Percentiles rank a stretch among this genome's conserved stretches.
Conservation (phyloP, 306 rosid genomes). For the Gastrolobium bilobum region DNA sequence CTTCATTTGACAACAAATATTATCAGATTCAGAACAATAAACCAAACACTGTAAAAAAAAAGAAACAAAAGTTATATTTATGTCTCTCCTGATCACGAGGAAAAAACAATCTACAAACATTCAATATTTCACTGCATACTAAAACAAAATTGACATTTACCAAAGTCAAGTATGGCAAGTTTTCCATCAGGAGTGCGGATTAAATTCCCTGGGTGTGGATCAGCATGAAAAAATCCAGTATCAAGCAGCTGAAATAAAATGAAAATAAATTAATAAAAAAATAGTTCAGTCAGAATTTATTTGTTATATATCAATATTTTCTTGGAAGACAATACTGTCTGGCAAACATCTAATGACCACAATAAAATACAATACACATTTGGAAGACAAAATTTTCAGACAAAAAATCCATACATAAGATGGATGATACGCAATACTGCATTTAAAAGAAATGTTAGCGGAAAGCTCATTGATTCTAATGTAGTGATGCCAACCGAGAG, state of each 20-base stretch:
- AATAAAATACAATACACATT: conserved; percentile 15
- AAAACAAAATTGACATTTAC: conserved; percentile 58
- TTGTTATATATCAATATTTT: conserved; percentile 9
- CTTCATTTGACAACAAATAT: background rate
- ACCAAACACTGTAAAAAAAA: conserved; percentile 4
- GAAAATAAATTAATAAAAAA: conserved; percentile 43
- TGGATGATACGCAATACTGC: conserved; percentile 31
- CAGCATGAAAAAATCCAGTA: conserved; percentile 98
- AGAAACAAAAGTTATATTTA: background rate
- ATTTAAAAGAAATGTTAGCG: conserved; percentile 11
- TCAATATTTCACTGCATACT: conserved; percentile 45
- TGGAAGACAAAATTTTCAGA: background rate
- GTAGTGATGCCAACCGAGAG: conserved; percentile 15
- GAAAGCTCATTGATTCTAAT: conserved; percentile 24
- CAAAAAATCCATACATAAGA: background rate
- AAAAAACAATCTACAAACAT: conserved; percentile 38
- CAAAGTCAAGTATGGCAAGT: conserved; percentile 97
- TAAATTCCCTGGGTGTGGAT: conserved; percentile 99
- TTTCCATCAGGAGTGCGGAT: conserved; percentile 99
- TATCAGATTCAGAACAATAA: conserved; percentile 36
- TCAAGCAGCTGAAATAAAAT: conserved; percentile 80
- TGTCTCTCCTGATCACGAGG: conserved; percentile 2
- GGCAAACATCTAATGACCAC: background rate
- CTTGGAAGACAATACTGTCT: conserved; percentile 13
- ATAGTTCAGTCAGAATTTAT: conserved; percentile 23